These are phyloP conservation scores for Debaryomyces subglobosus DNA, from an alignment of 1,139 yeast genomes.

Conservation along the genomic window DNA sequence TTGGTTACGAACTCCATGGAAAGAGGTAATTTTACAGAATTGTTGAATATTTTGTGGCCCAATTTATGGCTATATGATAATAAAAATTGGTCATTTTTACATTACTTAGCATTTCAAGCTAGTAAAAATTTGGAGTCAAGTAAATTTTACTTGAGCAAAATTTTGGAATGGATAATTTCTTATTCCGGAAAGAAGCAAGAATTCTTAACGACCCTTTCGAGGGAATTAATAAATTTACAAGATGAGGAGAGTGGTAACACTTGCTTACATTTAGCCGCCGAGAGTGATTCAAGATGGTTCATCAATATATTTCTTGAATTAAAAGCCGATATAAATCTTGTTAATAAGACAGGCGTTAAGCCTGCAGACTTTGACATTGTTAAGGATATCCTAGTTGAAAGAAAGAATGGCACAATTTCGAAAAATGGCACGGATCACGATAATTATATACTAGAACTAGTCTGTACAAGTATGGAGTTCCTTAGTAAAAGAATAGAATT, in stretches of 20 bases:
- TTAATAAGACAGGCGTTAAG: slow-evolving; percentile 82
- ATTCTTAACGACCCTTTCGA: slow-evolving; percentile 62
- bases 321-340: slow-evolving; percentile 78
- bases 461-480: slow-evolving; percentile 39
- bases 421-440: slow-evolving; percentile 17
- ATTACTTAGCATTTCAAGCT: slow-evolving; percentile 36
- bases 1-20: slow-evolving; percentile 52
- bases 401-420: slow-evolving; percentile 18
- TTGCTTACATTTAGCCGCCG: slow-evolving; percentile 85
- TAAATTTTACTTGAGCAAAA: slow-evolving; percentile 73
- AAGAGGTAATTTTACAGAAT: slow-evolving; percentile 40
- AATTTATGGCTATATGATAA: slow-evolving; percentile 40
- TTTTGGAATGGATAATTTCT: slow-evolving; percentile 77
- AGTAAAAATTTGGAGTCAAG: slow-evolving; percentile 35
- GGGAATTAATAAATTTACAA: slow-evolving; percentile 69
- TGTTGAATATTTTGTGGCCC: slow-evolving; percentile 39
- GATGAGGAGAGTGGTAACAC: slow-evolving; percentile 85
- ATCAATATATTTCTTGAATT: slow-evolving; percentile 80
- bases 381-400: slow-evolving; percentile 29
- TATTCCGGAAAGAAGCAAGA: slow-evolving; percentile 35
- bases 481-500: slow-evolving; percentile 33
- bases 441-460: slow-evolving; percentile 38
- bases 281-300: slow-evolving; percentile 80
- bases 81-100: slow-evolving; percentile 39
- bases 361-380: slow-evolving; percentile 83